phyloP scores from a whole-genome alignment of 306 rosid species.

The Oxytropis ochrocephala region DNA sequence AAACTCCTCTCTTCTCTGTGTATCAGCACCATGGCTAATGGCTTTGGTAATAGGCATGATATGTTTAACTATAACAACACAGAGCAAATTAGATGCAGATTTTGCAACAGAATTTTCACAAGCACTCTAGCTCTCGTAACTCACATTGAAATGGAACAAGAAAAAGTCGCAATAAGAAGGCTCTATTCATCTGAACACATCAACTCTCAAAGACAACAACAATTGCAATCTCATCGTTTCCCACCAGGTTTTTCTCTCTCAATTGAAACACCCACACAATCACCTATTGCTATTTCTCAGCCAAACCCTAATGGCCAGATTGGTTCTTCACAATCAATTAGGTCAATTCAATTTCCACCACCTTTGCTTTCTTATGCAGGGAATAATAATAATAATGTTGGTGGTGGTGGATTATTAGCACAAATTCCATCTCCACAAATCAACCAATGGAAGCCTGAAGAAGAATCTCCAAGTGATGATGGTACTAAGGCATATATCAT shows the following conservation, averaged over 20 bases:
- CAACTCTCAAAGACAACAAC: not conserved
- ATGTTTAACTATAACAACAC: no score
- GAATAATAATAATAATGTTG: no score
- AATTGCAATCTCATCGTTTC: not conserved
- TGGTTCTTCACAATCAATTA: not conserved
- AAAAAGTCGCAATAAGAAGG: conserved; percentile 26
- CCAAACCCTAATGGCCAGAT: not conserved
- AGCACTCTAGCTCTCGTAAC: conserved; percentile 38
- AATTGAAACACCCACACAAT: no score
- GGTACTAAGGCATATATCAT: conserved; percentile 37
- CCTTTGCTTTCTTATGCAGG: not conserved
- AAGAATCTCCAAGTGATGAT: conserved; percentile 7
- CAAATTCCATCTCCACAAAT: not conserved
- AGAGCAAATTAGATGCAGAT: conserved; percentile 30
- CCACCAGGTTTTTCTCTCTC: not conserved
- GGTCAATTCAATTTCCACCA: conserved; percentile 8
- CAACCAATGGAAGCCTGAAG: not conserved
- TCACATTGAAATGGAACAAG: conserved; percentile 42
- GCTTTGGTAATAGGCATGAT: not conserved
- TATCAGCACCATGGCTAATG: conserved; percentile 17
- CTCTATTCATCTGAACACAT: not conserved
- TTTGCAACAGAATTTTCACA: conserved; percentile 37
- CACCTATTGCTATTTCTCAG: no score
- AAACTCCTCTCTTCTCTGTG: not conserved
- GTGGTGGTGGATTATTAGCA: not conserved